These are phyloP conservation scores for Phlegmacium glaucopus DNA, from an alignment of 768 basidiomycete species.

Conservation along the genomic window DNA sequence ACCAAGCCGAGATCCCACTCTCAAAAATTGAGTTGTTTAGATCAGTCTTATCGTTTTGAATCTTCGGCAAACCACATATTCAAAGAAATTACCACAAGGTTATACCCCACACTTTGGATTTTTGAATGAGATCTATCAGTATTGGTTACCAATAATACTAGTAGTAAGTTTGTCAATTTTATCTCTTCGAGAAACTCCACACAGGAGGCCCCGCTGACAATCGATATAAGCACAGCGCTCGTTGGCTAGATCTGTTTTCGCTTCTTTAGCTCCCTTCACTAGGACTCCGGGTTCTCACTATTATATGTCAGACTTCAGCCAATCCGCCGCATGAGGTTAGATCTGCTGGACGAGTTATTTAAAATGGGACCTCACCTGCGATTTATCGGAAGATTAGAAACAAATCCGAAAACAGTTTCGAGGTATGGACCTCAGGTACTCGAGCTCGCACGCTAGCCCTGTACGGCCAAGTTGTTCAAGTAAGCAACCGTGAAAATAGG, in stretches of 20 bases:
- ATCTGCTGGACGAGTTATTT: background rate
- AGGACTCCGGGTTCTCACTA: no score
- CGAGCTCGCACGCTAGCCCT: slow-evolving; percentile 15
- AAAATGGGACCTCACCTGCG: slow-evolving; percentile 4
- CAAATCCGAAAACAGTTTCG: slow-evolving; percentile 4
- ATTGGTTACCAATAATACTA: no score
- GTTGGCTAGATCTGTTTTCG: no score
- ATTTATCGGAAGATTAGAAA: slow-evolving; percentile 21
- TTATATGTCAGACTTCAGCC: background rate
- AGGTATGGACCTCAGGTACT: slow-evolving; percentile 1
- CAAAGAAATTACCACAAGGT: no score
- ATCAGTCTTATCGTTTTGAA: slow-evolving; percentile 12
- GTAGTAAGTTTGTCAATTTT: no score
- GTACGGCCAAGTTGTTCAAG: slow-evolving; percentile 14
- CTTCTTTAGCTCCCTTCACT: no score
- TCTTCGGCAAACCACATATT: no score
- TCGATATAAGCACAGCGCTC: no score
- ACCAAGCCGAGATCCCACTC: background rate
- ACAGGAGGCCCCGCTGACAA: no score
- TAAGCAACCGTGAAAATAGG: slow-evolving; percentile 29
- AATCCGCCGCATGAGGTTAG: background rate
- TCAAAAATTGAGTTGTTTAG: slow-evolving; percentile 10
- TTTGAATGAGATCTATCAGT: no score
- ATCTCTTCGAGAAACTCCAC: no score
- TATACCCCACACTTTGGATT: no score